Conservation (phyloP, 2,329 filamentous ascomycete species). For the Drechslerella dactyloides region DNA sequence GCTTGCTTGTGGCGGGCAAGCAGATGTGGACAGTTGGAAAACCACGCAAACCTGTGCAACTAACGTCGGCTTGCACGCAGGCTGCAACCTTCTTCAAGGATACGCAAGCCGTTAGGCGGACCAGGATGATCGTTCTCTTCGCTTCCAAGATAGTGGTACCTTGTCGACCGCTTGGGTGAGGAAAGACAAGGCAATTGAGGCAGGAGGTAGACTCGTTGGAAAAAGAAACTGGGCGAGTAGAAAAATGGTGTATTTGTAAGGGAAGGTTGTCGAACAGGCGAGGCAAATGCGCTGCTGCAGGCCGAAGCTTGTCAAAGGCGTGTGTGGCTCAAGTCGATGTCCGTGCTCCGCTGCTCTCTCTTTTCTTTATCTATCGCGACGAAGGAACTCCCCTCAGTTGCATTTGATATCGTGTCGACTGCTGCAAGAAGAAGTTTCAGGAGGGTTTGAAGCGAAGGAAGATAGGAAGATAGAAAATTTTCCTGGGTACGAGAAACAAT, state of each 20-base stretch:
- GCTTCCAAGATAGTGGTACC: slow-evolving; percentile 45
- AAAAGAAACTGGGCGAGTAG: slow-evolving; percentile 19
- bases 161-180: not conserved
- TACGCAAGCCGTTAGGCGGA: slow-evolving; percentile 39
- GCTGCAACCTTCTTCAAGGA: slow-evolving; percentile 24
- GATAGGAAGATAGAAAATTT: not conserved
- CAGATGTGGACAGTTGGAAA: slow-evolving; percentile 22
- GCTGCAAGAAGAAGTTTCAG: slow-evolving; percentile 4
- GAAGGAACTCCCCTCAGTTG: slow-evolving; percentile 35
- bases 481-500: too few relatives aligned
- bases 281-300: slow-evolving; percentile 9
- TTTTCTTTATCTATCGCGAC: slow-evolving; percentile 21
- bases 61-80: slow-evolving; percentile 21
- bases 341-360: slow-evolving; percentile 24
- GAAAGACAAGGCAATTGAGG: slow-evolving; percentile 13
- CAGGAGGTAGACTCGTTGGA: slow-evolving; percentile 11
- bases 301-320: slow-evolving; percentile 6
- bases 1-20: not conserved
- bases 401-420: slow-evolving; percentile 23
- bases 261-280: not conserved
- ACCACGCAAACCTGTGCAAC: slow-evolving; percentile 34
- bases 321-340: slow-evolving; percentile 16
- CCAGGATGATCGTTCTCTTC: slow-evolving; percentile 30
- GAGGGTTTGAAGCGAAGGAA: not conserved
- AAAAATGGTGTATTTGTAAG: not conserved